Base-by-base conservation (phyloP, 2,329 filamentous ascomycete species). In the Hymenoscyphus scutula region DNA sequence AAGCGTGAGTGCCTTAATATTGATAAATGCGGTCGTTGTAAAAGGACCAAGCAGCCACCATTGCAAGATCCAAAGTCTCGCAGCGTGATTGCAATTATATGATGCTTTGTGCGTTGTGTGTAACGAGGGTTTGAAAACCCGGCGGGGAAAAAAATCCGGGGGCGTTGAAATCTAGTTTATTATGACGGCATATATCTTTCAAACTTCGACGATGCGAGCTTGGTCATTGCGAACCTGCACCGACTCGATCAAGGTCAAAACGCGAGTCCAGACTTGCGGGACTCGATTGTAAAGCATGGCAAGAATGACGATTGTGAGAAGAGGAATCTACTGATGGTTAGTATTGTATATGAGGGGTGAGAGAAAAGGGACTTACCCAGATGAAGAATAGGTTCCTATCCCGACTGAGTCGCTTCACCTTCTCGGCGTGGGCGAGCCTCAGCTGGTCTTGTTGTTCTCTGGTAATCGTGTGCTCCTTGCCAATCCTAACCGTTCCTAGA, bases 331-430 rank as follows among this genome's bases (percentile, higher is more conserved):
- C 34, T 71, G 70, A 73, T 69, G 38, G 51, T 19, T 25, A 58
- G 17, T 17, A 25, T 38, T n/a, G n/a, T 13, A 53, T n/a, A 48
- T 19, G 51, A 53, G 59, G 23, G 32, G 60, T 37, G 29, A n/a
- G 34, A 64, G 53, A 25, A 58, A 4, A 13, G 25, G 23, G 25
- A 71, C 73, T 67, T 81, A 88, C 85, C 87, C 87, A 89, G 70
- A 89, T 81, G 68, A 88, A 86, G 77, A 87, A 89, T 54, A 89
- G 77, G 72, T 88, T 88, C 69, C 82, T 81, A 70, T 89, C 87
- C 63, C 83, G 84, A 67, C 84, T 82, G 64, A 88, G 77, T 64
- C 80, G 81, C 80, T 88, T 89, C 69, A 87, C 77, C 73, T 84
- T 87, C 72, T 82, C 80, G 61, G 86, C 83, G 65, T 86, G 84